A percentile compares a stretch with the other conserved stretches of the same genome.
Evolutionary conservation across 1,284 basidiomycete species (phyloP).

Genomic region (Leccinum subrobustum): DNA sequence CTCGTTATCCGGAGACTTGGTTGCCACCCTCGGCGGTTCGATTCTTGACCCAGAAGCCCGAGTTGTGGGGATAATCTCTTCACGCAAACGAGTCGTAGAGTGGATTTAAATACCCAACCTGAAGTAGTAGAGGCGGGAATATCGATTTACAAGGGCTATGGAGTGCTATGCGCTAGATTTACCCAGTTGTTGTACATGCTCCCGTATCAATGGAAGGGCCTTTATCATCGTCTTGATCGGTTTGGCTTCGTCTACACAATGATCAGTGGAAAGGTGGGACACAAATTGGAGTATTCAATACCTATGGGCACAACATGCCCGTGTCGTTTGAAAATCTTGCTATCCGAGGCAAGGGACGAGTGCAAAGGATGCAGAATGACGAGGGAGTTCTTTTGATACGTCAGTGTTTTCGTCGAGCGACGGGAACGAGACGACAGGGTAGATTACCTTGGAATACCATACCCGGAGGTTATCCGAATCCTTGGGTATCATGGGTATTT

Average conservation of each 20-base stretch:
- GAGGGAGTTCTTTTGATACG: constrained; percentile 54
- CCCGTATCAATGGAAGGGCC: constrained; percentile 59
- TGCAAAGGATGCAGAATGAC: constrained; percentile 63
- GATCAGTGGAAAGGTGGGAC: neutral
- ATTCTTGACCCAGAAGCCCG: constrained; percentile 44
- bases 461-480: constrained; percentile 48
- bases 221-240: constrained; percentile 60
- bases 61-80: constrained; percentile 48
- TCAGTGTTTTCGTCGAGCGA: constrained; percentile 1
- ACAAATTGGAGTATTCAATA: constrained; percentile 27
- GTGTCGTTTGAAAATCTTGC: constrained; percentile 57
- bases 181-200: constrained; percentile 43
- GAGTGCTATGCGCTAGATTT: constrained; percentile 14
- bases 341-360: constrained; percentile 45
- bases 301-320: constrained; percentile 59
- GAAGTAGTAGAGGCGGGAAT: constrained; percentile 8
- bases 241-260: constrained; percentile 52
- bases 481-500: constrained; percentile 53
- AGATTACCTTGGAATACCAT: constrained; percentile 64
- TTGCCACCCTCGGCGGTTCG: constrained; percentile 46
- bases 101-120: constrained; percentile 22
- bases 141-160: constrained; percentile 1
- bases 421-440: neutral
- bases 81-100: constrained; percentile 33
- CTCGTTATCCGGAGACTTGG: constrained; percentile 41